These are phyloP conservation scores for Grigorovia transvaalensis DNA, from an alignment of 805 yeast species.

Conservation along the genomic window DNA sequence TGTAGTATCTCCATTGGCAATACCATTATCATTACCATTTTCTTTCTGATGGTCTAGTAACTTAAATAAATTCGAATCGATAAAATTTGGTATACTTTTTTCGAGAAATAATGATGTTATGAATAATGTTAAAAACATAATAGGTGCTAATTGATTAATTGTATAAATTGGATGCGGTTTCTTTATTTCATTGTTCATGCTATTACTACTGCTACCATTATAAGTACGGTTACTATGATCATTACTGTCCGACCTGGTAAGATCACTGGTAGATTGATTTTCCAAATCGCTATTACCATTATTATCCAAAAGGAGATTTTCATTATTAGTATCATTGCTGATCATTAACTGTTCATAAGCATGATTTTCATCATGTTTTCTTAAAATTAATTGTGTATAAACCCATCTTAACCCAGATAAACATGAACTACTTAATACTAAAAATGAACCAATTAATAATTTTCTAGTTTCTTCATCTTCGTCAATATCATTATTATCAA, in stretches of 20 bases:
- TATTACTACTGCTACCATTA: background rate
- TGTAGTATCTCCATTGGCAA: background rate
- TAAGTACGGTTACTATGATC: background rate
- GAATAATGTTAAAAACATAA: constrained; percentile 59
- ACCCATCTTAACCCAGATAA: constrained; percentile 94
- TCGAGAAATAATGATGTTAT: constrained; percentile 58
- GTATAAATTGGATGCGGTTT: constrained; percentile 69
- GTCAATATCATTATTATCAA: constrained; percentile 6
- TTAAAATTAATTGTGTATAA: constrained; percentile 73
- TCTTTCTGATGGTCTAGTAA: constrained; percentile 5
- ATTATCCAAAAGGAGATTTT: background rate
- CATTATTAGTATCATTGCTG: background rate
- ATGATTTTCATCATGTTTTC: constrained; percentile 39
- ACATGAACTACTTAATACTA: constrained; percentile 70
- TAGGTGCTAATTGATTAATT: constrained; percentile 74
- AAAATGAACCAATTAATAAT: constrained; percentile 46
- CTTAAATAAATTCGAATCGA: constrained; percentile 17
- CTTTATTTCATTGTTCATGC: constrained; percentile 1
- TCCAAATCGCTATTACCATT: background rate
- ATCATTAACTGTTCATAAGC: too few species aligned
- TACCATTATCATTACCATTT: constrained; percentile 1
- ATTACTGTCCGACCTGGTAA: too few species aligned
- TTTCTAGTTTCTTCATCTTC: constrained; percentile 5
- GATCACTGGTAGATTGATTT: background rate
- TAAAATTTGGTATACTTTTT: constrained; percentile 35